phyloP scores from a whole-genome alignment of 2,329 filamentous ascomycete genomes.

The Colletotrichum sp. region DNA sequence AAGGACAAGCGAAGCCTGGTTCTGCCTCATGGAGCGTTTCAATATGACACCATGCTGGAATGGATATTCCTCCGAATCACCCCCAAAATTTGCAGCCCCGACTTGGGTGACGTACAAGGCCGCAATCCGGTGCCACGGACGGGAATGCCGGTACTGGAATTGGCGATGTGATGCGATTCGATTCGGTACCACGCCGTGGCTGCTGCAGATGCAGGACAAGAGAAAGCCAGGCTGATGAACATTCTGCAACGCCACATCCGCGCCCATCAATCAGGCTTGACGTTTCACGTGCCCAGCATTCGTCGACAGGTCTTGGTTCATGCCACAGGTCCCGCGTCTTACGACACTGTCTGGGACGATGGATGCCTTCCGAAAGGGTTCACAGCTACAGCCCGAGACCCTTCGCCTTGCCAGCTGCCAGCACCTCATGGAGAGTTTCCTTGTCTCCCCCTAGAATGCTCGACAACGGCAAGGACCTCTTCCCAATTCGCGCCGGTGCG shows the following conservation, averaged over 20 bases:
- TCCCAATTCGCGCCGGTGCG: not conserved
- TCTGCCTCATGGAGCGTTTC: not conserved
- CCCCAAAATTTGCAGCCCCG: not conserved
- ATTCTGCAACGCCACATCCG: slow-evolving; percentile 10
- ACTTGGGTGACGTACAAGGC: not conserved
- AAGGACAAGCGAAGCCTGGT: not conserved
- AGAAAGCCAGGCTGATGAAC: not conserved
- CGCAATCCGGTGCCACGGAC: not conserved
- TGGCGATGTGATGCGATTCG: not conserved
- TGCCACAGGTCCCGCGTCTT: not conserved
- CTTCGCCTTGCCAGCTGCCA: not conserved
- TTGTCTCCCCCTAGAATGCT: not conserved
- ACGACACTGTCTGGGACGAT: not conserved
- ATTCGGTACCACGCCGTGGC: not conserved
- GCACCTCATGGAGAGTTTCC: not conserved
- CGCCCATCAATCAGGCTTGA: not conserved
- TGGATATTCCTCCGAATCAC: not conserved
- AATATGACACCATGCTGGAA: slow-evolving; percentile 6
- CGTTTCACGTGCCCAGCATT: not conserved
- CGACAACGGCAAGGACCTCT: not conserved
- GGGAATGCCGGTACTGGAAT: slow-evolving; percentile 2
- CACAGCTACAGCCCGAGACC: not conserved
- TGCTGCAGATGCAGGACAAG: not conserved
- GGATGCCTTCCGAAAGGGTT: not conserved
- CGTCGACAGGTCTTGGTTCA: not conserved